These are phyloP conservation scores for Talaromyces sp. DNA, from an alignment of 2,329 filamentous ascomycete species.

Conservation along the genomic window DNA sequence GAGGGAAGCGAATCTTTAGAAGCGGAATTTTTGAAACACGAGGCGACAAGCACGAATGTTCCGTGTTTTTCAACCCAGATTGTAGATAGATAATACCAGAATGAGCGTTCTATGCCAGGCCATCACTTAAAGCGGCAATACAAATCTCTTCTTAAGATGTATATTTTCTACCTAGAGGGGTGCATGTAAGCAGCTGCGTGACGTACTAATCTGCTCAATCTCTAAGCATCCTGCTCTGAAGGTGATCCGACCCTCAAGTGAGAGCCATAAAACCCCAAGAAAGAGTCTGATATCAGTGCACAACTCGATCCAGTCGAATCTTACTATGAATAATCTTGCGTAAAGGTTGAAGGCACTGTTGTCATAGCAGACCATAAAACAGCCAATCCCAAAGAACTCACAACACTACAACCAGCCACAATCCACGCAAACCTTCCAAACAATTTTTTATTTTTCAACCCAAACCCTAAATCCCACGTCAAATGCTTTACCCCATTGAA, in stretches of 20 bases:
- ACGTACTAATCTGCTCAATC: not conserved
- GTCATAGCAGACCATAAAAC: not conserved
- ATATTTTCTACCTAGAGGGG: not conserved
- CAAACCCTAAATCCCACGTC: conserved; percentile 63
- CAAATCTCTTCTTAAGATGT: not conserved
- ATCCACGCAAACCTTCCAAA: conserved; percentile 44
- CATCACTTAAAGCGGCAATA: not conserved
- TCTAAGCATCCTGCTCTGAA: not conserved
- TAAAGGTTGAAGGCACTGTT: not conserved
- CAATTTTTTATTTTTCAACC: conserved; percentile 62
- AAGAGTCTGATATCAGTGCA: no score
- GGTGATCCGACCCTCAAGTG: not conserved
- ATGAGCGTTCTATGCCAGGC: not conserved
- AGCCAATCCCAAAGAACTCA: conserved; percentile 13
- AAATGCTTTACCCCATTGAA: conserved; percentile 70
- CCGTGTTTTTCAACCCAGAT: not conserved
- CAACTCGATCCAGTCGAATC: no score
- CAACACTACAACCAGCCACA: conserved; percentile 17
- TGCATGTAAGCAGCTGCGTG: not conserved
- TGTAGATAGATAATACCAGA: not conserved
- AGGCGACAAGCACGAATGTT: not conserved
- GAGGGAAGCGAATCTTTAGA: not conserved
- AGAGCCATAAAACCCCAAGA: not conserved
- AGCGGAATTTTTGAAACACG: not conserved
- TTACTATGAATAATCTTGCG: not conserved